Percentiles rank a stretch among this genome's conserved stretches.
These are phyloP conservation scores for Hanseniaspora clermontiae DNA, from an alignment of 805 yeast species.

Conservation along the genomic window DNA sequence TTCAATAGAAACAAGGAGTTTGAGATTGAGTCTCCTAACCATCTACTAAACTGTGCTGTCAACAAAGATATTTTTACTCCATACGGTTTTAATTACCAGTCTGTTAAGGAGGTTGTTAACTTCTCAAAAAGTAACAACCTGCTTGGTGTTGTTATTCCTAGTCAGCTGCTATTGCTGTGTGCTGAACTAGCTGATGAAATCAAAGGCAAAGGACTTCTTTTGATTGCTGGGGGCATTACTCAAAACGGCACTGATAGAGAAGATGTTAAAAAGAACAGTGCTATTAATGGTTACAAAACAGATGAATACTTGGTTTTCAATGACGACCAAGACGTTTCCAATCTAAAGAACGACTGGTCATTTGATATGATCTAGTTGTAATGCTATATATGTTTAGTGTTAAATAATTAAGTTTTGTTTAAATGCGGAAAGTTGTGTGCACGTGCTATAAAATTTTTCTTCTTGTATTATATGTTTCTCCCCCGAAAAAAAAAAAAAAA, in stretches of 20 bases:
- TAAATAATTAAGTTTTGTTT: too few species aligned
- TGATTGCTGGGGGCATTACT: constrained; percentile 53
- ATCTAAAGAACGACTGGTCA: not conserved
- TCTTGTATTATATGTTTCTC: not conserved
- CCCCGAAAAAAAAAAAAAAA: not conserved
- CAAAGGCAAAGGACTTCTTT: constrained; percentile 65
- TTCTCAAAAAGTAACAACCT: constrained; percentile 75
- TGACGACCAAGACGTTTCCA: constrained; percentile 5
- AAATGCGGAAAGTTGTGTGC: too few species aligned
- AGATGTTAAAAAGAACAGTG: constrained; percentile 13
- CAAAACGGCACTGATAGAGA: constrained; percentile 15
- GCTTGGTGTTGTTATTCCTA: constrained; percentile 70
- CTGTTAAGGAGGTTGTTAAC: constrained; percentile 68
- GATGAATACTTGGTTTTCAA: constrained; percentile 19
- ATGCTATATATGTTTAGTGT: not conserved
- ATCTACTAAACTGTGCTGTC: constrained; percentile 15
- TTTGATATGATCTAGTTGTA: not conserved
- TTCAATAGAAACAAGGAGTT: constrained; percentile 16
- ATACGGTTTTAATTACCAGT: constrained; percentile 32
- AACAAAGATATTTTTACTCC: constrained; percentile 13
- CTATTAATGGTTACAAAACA: constrained; percentile 22
- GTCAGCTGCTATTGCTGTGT: constrained; percentile 54
- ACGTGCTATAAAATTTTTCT: not conserved
- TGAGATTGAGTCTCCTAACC: constrained; percentile 25
- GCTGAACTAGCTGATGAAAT: constrained; percentile 66